Evolutionary conservation across 371 early-diverging fungal genomes (phyloP).

Genomic region (Apophysomyces sp.): DNA sequence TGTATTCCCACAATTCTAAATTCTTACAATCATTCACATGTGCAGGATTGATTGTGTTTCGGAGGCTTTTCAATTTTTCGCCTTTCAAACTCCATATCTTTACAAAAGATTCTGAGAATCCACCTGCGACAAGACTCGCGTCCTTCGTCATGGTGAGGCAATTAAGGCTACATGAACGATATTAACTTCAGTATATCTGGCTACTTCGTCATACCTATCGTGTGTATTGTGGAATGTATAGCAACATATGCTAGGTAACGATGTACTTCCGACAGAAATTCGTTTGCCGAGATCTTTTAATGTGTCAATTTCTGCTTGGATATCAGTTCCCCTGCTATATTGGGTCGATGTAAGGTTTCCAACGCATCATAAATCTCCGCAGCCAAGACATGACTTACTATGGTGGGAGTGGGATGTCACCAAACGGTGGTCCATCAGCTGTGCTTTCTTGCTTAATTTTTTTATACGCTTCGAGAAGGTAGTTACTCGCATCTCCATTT

Average conservation of each 20-base stretch:
- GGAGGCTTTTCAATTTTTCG: slow-evolving; percentile 62
- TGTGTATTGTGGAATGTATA: slow-evolving; percentile 98
- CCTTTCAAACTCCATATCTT: slow-evolving; percentile 84
- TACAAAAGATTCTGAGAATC: slow-evolving; percentile 89
- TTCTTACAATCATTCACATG: slow-evolving; percentile 56
- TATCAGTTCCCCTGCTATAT: slow-evolving; percentile 65
- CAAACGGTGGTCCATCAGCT: slow-evolving; percentile 41
- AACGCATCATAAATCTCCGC: too few species aligned
- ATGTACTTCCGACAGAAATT: slow-evolving; percentile 68
- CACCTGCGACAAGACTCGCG: slow-evolving; percentile 77
- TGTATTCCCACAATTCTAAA: too few species aligned
- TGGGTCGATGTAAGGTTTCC: slow-evolving; percentile 18
- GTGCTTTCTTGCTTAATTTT: slow-evolving; percentile 36
- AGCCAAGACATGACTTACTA: slow-evolving; percentile 49
- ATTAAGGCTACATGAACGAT: slow-evolving; percentile 52
- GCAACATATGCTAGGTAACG: slow-evolving; percentile 93
- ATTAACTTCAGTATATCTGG: background rate
- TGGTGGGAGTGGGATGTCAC: slow-evolving; percentile 67
- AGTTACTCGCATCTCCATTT: slow-evolving; percentile 18
- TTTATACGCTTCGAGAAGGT: slow-evolving; percentile 46
- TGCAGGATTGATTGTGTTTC: slow-evolving; percentile 55
- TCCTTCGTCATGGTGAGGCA: slow-evolving; percentile 79
- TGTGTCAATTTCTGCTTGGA: slow-evolving; percentile 72
- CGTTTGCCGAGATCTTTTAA: slow-evolving; percentile 87
- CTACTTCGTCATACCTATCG: slow-evolving; percentile 56